Conservation (phyloP, 441 rosid species). For the Populus hybrid region DNA sequence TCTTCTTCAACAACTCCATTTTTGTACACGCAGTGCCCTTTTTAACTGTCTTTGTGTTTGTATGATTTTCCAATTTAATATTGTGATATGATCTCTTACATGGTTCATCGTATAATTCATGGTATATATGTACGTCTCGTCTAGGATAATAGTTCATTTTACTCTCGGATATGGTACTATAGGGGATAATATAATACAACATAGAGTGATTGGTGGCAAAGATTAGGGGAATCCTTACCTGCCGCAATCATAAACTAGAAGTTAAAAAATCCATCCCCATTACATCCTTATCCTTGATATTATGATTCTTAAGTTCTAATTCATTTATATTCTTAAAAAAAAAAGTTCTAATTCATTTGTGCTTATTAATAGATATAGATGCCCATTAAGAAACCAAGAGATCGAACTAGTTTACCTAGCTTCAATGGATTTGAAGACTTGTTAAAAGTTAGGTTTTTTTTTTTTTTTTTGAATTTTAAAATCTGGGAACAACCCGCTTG, state of each 20-base stretch:
- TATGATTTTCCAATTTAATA: not conserved
- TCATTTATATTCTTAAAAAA: too few relatives aligned
- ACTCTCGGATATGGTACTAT: not conserved
- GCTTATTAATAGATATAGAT: slow-evolving; percentile 2
- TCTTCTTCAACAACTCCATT: not conserved
- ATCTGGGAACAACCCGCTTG: slow-evolving; percentile 5
- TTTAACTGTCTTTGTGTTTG: not conserved
- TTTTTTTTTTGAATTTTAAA: not conserved
- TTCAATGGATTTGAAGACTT: not conserved
- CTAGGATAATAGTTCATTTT: not conserved
- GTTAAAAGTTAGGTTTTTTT: too few relatives aligned
- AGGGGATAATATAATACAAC: slow-evolving; percentile 3
- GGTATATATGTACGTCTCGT: not conserved
- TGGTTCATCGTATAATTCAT: not conserved
- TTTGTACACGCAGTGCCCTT: not conserved
- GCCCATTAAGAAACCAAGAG: slow-evolving; percentile 8
- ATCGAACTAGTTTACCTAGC: not conserved
- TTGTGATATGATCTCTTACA: not conserved
- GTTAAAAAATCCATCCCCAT: slow-evolving; percentile 11
- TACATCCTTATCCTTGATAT: slow-evolving; percentile 8
- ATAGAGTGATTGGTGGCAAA: slow-evolving; percentile 42
- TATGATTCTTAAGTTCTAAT: not conserved
- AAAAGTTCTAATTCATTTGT: not conserved
- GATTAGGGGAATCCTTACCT: slow-evolving; percentile 44
- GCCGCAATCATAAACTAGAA: slow-evolving; percentile 41